Base-by-base conservation (phyloP, 2,329 filamentous ascomycete genomes). In the Aspergillus ruber region DNA sequence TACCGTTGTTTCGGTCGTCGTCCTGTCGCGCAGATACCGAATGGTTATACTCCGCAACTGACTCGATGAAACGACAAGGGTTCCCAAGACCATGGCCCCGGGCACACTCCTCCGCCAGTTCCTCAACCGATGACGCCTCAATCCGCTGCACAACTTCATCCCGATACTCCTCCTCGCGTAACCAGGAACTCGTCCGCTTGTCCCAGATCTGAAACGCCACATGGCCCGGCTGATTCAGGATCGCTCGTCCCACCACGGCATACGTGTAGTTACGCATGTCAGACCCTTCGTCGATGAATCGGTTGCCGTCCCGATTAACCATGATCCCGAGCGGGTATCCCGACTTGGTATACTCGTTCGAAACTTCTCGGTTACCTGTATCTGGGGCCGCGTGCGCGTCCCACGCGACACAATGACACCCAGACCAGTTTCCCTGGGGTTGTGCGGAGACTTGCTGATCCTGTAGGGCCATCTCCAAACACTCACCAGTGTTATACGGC, bases 201-300 rank as follows among this genome's bases (percentile, higher is more conserved):
- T 86, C 83, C 79, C 81, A 86, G 0, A 86, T 61, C 59, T 86
- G 83, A 55, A 84, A 86, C 0, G 80, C 83, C 7, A 77, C 61
- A 5, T 78, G 73, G 0, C 73, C 72, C 0, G 81, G 79, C 54
- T 86, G 83, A 12, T 68, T 63, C 15, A 85, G 66, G 42, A 86
- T 84, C 8, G 77, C 80, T 12, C 74, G 67, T 0, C 83, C 83
- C 55, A 85, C 84, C 54, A 78, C 78, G 21, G 83, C 83, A 55
- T 86, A 86, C 0, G 83, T 86, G 57, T 80, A 85, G 58, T 86
- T 86, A 2, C 82, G 71, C 53, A 85, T 61, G 54, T 86, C 83
- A 7, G 79, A 56, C 0, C 83, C 83, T 57, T 86, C 83, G 54
- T 86, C 82, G 0, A 86, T 81, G 56, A 86, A 86, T 1, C 83